Percentiles rank a stretch among this genome's conserved stretches.
These are phyloP conservation scores for Aspergillus incahuasiensis DNA, from an alignment of 495 filamentous ascomycete genomes.

Conservation along the genomic window DNA sequence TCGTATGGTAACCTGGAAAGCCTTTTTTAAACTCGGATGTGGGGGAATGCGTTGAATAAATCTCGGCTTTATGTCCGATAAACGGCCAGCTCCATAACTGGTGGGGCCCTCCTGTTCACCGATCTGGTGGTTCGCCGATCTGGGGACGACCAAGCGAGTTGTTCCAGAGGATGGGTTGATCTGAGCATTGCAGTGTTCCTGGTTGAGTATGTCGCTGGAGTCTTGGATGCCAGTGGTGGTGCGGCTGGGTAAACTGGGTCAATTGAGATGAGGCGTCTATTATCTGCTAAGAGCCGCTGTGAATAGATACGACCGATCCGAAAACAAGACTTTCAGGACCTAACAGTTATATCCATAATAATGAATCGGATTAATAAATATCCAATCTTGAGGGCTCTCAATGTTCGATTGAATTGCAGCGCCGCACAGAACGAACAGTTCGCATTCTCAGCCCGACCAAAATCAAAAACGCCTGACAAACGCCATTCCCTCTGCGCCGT, in stretches of 20 bases:
- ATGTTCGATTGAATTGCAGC: background rate
- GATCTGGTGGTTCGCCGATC: constrained; percentile 3
- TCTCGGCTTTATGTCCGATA: constrained; percentile 13
- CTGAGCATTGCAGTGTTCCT: background rate
- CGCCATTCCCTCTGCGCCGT: constrained; percentile 21
- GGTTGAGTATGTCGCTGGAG: background rate
- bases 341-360: constrained; percentile 6
- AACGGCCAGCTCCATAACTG: background rate
- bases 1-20: no score
- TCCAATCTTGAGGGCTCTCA: background rate
- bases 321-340: background rate
- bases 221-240: background rate
- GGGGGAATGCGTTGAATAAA: background rate
- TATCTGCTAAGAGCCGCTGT: background rate
- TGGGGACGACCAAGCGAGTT: background rate
- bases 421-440: background rate
- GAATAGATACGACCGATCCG: background rate
- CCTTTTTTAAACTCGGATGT: background rate
- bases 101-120: constrained; percentile 10
- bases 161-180: background rate
- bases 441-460: background rate
- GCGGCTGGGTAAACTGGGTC: background rate
- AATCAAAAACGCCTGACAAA: constrained; percentile 28
- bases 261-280: background rate
- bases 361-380: background rate